phyloP scores from a whole-genome alignment of 192 early-diverging fungal species.

The Geosiphon pyriformis region DNA sequence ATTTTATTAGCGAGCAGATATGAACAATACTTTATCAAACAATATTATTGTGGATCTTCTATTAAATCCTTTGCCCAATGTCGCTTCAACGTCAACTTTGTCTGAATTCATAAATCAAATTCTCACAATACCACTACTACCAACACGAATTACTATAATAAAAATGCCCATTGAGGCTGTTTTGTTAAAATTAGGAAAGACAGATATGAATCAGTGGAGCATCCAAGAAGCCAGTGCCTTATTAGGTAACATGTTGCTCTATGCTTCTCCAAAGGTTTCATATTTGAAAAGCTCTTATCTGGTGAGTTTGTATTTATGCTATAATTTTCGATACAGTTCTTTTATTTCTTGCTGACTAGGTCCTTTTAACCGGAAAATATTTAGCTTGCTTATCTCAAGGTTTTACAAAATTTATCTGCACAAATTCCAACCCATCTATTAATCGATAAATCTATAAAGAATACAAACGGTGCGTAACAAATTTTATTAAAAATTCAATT shows the following conservation, averaged over 20 bases:
- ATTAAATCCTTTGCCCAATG: constrained; percentile 25
- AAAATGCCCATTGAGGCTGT: constrained; percentile 36
- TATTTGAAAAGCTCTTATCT: constrained; percentile 26
- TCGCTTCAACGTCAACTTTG: neutral
- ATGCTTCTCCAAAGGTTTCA: constrained; percentile 28
- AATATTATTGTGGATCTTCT: constrained; percentile 22
- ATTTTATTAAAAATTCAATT: constrained; percentile 14
- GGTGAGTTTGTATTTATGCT: constrained; percentile 22
- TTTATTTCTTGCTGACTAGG: neutral
- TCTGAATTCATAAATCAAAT: constrained; percentile 41
- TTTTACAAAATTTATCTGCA: constrained; percentile 23
- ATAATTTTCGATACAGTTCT: neutral
- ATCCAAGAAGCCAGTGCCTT: constrained; percentile 30
- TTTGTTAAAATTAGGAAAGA: constrained; percentile 28
- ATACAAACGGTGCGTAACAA: neutral
- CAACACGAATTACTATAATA: constrained; percentile 40
- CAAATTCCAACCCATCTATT: constrained; percentile 15
- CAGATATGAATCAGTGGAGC: neutral
- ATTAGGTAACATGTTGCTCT: constrained; percentile 40
- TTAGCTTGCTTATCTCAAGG: constrained; percentile 32
- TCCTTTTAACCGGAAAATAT: neutral
- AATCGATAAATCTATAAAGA: neutral
- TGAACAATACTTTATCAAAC: constrained; percentile 21
- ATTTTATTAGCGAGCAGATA: constrained; percentile 27
- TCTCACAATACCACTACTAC: constrained; percentile 44